These are phyloP conservation scores for Discostella stelligeroides DNA, from an alignment of 108 stramenopile genomes.

Conservation along the genomic window DNA sequence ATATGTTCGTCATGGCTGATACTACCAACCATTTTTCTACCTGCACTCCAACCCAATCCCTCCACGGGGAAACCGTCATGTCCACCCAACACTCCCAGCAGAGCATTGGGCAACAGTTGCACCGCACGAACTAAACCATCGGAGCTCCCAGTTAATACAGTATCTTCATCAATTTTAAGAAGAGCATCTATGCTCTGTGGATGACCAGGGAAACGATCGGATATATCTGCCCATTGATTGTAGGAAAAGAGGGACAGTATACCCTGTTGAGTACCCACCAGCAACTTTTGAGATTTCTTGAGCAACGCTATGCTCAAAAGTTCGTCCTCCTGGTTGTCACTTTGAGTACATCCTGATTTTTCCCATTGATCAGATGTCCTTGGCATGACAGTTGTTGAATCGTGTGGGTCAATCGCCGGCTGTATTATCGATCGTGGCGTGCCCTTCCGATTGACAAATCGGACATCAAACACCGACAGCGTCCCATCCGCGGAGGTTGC, in stretches of 20 bases:
- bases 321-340: slow-evolving; percentile 96
- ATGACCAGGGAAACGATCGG: slow-evolving; percentile 94
- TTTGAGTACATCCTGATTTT: slow-evolving; percentile 41
- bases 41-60: slow-evolving; percentile 74
- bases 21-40: slow-evolving; percentile 78
- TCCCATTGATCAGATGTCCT: slow-evolving; percentile 41
- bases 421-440: slow-evolving; percentile 31
- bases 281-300: slow-evolving; percentile 85
- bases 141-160: slow-evolving; percentile 91
- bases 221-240: slow-evolving; percentile 93
- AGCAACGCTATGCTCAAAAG: slow-evolving; percentile 79
- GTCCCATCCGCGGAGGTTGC: slow-evolving; percentile 80
- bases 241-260: slow-evolving; percentile 85
- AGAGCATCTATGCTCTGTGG: slow-evolving; percentile 88
- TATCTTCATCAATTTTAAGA: slow-evolving; percentile 94
- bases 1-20: slow-evolving; percentile 75
- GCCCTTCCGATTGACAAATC: slow-evolving; percentile 43
- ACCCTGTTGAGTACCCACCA: slow-evolving; percentile 90
- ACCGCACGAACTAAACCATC: slow-evolving; percentile 95
- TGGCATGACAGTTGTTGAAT: too few species aligned
- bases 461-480: slow-evolving; percentile 72
- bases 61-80: slow-evolving; percentile 94
- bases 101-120: slow-evolving; percentile 86
- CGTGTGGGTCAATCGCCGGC: slow-evolving; percentile 1
- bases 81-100: slow-evolving; percentile 90